phyloP scores from a whole-genome alignment of 371 early-diverging fungal species.

The Syncephalastrum contaminatum region DNA sequence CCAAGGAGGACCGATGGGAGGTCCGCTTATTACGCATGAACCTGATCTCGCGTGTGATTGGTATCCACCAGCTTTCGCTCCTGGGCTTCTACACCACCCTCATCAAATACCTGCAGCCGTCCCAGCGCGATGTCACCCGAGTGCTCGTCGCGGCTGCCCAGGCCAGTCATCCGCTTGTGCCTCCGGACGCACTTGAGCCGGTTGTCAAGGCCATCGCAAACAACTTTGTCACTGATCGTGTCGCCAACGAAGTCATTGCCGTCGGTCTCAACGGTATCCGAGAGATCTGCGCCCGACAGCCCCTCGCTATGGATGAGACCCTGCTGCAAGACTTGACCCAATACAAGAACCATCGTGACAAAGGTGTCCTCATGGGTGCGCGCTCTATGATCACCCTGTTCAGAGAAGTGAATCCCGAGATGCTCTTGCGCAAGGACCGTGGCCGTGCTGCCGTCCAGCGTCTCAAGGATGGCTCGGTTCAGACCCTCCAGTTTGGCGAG shows the following conservation, averaged over 20 bases:
- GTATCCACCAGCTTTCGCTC: slow-evolving; percentile 90
- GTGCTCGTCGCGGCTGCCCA: slow-evolving; percentile 93
- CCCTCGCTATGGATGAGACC: slow-evolving; percentile 86
- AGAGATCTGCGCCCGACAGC: slow-evolving; percentile 88
- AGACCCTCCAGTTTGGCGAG: slow-evolving; percentile 69
- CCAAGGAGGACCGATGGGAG: slow-evolving; percentile 81
- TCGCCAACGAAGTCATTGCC: slow-evolving; percentile 89
- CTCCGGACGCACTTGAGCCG: slow-evolving; percentile 87
- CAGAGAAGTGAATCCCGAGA: slow-evolving; percentile 91
- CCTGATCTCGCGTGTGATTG: slow-evolving; percentile 90
- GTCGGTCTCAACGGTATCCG: slow-evolving; percentile 94
- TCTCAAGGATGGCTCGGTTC: slow-evolving; percentile 64
- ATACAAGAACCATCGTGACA: slow-evolving; percentile 90
- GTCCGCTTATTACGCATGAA: slow-evolving; percentile 89
- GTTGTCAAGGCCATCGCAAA: slow-evolving; percentile 89
- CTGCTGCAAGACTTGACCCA: slow-evolving; percentile 86
- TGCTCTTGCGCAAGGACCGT: slow-evolving; percentile 89
- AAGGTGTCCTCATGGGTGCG: slow-evolving; percentile 89
- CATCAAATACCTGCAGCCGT: slow-evolving; percentile 89
- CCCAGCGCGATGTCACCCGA: slow-evolving; percentile 89
- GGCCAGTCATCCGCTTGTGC: slow-evolving; percentile 87
- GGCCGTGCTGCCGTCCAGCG: slow-evolving; percentile 80
- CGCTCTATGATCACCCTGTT: slow-evolving; percentile 86
- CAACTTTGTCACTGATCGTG: slow-evolving; percentile 92
- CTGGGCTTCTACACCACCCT: slow-evolving; percentile 87